Evolutionary conservation across 768 basidiomycete species (phyloP).

Genomic region (Boletus subparvulus): DNA sequence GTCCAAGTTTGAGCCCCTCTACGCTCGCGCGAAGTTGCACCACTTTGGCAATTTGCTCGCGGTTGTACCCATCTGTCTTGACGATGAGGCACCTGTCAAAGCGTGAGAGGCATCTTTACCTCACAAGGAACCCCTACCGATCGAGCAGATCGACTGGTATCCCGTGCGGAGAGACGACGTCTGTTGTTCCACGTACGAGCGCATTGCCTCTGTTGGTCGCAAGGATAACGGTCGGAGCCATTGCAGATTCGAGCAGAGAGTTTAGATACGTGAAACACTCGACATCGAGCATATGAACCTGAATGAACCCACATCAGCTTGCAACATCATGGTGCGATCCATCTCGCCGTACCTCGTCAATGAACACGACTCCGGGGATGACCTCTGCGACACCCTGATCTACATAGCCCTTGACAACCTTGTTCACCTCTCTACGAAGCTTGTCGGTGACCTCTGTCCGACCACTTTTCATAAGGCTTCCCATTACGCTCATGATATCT

Average conservation of each 20-base stretch:
- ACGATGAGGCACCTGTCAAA: constrained; percentile 84
- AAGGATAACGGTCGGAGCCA: constrained; percentile 96
- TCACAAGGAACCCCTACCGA: constrained; percentile 49
- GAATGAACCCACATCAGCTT: constrained; percentile 6
- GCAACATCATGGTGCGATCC: background rate
- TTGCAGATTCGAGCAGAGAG: constrained; percentile 89
- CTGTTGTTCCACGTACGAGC: constrained; percentile 89
- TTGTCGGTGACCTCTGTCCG: constrained; percentile 98
- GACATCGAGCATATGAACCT: constrained; percentile 99
- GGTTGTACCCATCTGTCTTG: constrained; percentile 80
- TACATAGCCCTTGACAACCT: constrained; percentile 95
- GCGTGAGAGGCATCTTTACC: constrained; percentile 7
- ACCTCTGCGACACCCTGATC: constrained; percentile 98
- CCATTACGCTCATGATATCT: constrained; percentile 99
- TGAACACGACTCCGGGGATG: constrained; percentile 96
- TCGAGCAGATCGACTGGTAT: constrained; percentile 93
- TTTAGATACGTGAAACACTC: constrained; percentile 99
- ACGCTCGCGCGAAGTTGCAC: constrained; percentile 82
- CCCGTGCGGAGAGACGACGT: constrained; percentile 90
- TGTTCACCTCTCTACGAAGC: constrained; percentile 91
- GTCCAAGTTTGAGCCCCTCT: constrained; percentile 77
- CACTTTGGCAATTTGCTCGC: constrained; percentile 84
- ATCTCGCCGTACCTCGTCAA: constrained; percentile 78
- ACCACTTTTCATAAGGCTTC: constrained; percentile 83
- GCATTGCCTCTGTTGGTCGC: constrained; percentile 95